Evolutionary conservation across 768 basidiomycete genomes (phyloP), one percentile per base, ranked within the genome.

Genomic region (Lactarius deliciosus): DNA sequence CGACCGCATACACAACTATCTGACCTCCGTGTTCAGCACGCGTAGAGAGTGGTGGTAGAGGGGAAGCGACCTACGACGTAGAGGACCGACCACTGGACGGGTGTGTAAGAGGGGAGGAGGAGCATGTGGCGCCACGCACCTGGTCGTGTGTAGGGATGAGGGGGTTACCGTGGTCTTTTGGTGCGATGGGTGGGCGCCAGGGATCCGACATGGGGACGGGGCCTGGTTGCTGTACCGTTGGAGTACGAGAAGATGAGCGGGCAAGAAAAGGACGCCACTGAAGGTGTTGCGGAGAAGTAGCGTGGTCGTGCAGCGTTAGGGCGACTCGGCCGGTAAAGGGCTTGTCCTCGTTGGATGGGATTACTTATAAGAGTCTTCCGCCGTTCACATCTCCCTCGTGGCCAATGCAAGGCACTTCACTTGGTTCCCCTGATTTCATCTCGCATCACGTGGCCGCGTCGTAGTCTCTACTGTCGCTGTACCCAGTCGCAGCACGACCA

Each of bases 1-100:
- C 83, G 65, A 94, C 91, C 59, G 89, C 85, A 81, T 89, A 93
- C 60, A 93, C 90, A 61, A 92, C 85, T 59, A 92, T 88, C 91
- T 93, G 55, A 54, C 34, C 53, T 47, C 38, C 50, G 47, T 20
- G n/a, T 56, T 55, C 73, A 60, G 65, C 25, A 28, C 22, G 50
- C 50, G 34, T 30, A n/a, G 57, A 13, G 22, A n/a, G 30, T 20
- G 45, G 28, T 18, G 66, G 67, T 41, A 63, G 57, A 60, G 63
- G 22, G 25, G 57, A 41, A 56, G 64, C 64, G 40, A 61, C 89
- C 71, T 77, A 91, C 90, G 64, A 91, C 89, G 71, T 90, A 91
- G 69, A 91, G 78, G 40, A 90, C 85, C 53, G 90, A 87, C 64
- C 87, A 83, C 90, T 91, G 76, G 36, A 70, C 63, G 64, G 61